Conservation (phyloP, 2,329 filamentous ascomycete genomes). For the Neopestalotiopsis sp. region DNA sequence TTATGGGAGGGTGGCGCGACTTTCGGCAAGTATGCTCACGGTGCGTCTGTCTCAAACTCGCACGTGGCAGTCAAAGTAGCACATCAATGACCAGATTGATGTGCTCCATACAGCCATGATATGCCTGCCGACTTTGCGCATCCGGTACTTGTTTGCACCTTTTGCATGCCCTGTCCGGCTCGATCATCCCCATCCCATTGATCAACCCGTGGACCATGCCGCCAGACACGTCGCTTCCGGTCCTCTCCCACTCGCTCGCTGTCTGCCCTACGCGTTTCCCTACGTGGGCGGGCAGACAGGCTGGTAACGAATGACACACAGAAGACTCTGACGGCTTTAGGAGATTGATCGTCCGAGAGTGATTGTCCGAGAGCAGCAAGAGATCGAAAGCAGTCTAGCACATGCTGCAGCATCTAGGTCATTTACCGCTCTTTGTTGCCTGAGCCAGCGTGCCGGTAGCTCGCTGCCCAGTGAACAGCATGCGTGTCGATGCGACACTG, state of each 20-base stretch:
- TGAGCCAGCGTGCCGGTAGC: not conserved
- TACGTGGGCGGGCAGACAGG: not conserved
- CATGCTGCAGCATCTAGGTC: slow-evolving; percentile 10
- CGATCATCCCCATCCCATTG: not conserved
- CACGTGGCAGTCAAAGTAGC: not conserved
- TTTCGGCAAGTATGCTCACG: not conserved
- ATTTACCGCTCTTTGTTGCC: slow-evolving; percentile 1
- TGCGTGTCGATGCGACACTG: not conserved
- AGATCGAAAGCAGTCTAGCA: slow-evolving; percentile 1
- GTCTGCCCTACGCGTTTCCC: not conserved
- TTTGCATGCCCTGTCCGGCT: not conserved
- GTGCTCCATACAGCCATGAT: not conserved
- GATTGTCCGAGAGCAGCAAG: not conserved
- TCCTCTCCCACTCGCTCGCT: not conserved
- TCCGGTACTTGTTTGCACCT: slow-evolving; percentile 5
- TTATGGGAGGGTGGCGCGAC: not conserved
- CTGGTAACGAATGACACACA: not conserved
- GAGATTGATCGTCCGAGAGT: not conserved
- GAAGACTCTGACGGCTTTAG: not conserved
- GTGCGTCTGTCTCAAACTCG: not conserved
- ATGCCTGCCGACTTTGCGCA: not conserved
- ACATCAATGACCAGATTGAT: not conserved
- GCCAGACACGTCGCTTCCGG: not conserved
- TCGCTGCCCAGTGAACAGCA: slow-evolving; percentile 5
- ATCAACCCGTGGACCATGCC: not conserved